phyloP scores from a whole-genome alignment of 257 asterid genomes.

The Solanum habrochaites region DNA sequence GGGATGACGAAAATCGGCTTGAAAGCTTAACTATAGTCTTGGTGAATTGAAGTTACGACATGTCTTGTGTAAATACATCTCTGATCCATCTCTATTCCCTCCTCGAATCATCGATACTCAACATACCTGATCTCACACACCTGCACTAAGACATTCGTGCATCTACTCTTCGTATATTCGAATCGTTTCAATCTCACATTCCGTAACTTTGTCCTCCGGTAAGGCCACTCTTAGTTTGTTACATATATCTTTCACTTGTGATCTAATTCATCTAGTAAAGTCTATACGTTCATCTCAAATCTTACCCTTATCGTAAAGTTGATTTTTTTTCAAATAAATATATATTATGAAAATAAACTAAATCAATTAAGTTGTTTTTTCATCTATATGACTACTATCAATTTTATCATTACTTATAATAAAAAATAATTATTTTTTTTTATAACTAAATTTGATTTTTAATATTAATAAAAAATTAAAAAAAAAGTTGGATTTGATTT shows the following conservation, averaged over 20 bases:
- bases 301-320: not conserved
- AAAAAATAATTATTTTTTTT: not conserved
- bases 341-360: not conserved
- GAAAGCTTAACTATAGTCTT: not conserved
- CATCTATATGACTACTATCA: not conserved
- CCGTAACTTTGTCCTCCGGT: not conserved
- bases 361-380: not conserved
- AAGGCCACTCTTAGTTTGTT: not conserved
- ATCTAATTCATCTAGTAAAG: not conserved
- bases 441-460: not conserved
- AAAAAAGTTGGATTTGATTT: not conserved
- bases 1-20: too few relatives aligned
- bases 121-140: not conserved
- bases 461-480: not conserved
- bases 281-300: not conserved
- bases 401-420: not conserved
- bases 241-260: not conserved
- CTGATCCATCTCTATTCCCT: rapidly evolving
- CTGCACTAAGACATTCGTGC: rapidly evolving
- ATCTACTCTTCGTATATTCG: not conserved
- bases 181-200: not conserved
- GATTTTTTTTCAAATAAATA: rapidly evolving
- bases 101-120: not conserved
- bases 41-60: not conserved
- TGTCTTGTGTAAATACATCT: not conserved